Evolutionary conservation across 2,329 filamentous ascomycete species (phyloP).

Genomic region (Phialophora chinensis): DNA sequence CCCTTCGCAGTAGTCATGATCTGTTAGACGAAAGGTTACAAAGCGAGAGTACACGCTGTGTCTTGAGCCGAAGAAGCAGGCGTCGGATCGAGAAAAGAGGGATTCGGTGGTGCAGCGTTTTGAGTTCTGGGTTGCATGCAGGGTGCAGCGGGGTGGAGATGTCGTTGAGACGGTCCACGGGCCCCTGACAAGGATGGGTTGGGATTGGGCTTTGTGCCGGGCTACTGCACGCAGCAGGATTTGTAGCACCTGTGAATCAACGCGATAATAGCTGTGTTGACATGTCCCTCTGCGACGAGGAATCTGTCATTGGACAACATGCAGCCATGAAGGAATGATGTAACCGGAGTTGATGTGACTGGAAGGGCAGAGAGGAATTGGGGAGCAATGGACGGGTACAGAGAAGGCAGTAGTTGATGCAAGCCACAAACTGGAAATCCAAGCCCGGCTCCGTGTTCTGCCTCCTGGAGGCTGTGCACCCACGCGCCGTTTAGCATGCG

Average conservation of each 20-base stretch:
- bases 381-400: neutral
- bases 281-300: neutral
- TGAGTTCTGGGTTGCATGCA: constrained; percentile 2
- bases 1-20: neutral
- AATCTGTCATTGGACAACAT: neutral
- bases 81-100: constrained; percentile 2
- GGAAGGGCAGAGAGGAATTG: neutral
- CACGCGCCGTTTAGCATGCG: too few species aligned
- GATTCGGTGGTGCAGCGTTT: neutral
- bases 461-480: neutral
- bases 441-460: neutral
- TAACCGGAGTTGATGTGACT: neutral
- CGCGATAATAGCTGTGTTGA: neutral
- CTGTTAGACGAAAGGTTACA: neutral
- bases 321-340: neutral
- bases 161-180: neutral
- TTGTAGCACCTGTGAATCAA: constrained; percentile 7
- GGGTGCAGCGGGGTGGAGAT: constrained; percentile 9
- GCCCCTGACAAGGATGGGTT: constrained; percentile 10
- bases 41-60: neutral
- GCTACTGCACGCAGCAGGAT: constrained; percentile 4
- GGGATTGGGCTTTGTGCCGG: constrained; percentile 1
- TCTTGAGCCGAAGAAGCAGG: constrained; percentile 9
- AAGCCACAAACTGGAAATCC: neutral
- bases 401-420: neutral